Base-by-base conservation (phyloP, 2,329 filamentous ascomycete species). In the Paraphoma chrysanthemicola region DNA sequence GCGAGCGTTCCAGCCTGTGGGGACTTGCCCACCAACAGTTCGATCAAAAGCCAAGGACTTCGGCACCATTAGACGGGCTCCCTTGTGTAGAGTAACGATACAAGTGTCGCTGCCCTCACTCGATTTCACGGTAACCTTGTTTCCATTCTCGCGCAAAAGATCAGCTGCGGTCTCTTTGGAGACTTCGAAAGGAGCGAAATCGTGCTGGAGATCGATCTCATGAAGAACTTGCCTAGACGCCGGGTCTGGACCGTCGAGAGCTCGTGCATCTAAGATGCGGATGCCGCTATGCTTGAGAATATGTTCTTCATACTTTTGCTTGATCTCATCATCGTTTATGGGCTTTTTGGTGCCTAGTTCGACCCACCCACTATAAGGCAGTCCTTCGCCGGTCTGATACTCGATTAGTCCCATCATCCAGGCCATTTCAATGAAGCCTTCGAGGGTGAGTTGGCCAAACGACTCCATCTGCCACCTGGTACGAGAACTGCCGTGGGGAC, bases 321-420 rank as follows among this genome's bases (percentile, higher is more conserved):
- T 99, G 78, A 99, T 85, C 71, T 99, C 95, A 83, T 97, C 97
- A 81, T 99, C 96, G 58, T 98, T 93, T 29, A 99, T 93, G 6
- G 95, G 95, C 56, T 98, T 94, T 43, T 91, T 92, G 51, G 92
- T 89, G 86, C 98, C 98, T 75, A 88, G 85, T 72, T 99, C 95
- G 56, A 99, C 92, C 93, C 92, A 99, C 68, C 95, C 95, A 66
- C 94, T 92, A 81, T 99, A 98, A 62, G 90, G 90, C 82, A 96
- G 90, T 76, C 95, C 95, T 83, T 99, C 98, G 77, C 95, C 95
- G 68, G 98, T 98, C 83, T 97, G 92, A 79, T 99, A 96, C 85
- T 94, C 97, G 82, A 99, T 98, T 57, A 98, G 88, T 73, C 95
- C 95, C 94, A 98, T 99, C 78, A 99, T 92, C 95, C 95, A 99